Conservation (phyloP, 2,329 filamentous ascomycete species). For the Aspergillus tubingensis region DNA sequence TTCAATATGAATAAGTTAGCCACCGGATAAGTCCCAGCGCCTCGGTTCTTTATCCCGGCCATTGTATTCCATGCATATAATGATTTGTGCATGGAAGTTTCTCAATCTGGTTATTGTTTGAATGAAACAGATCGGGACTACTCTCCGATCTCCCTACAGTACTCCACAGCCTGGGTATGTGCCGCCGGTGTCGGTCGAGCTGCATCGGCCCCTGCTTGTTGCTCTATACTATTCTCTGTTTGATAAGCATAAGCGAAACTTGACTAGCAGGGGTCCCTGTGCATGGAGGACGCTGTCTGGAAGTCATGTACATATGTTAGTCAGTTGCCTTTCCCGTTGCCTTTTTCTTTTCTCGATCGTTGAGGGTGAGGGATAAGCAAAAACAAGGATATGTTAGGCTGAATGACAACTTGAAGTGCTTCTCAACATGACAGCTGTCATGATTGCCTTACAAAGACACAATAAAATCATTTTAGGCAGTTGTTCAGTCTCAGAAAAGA, state of each 20-base stretch:
- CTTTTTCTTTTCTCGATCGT: neutral
- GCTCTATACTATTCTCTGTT: neutral
- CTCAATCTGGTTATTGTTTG: neutral
- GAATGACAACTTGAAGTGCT: neutral
- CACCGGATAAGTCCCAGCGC: neutral
- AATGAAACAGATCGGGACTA: neutral
- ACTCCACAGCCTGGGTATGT: neutral
- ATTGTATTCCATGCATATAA: neutral
- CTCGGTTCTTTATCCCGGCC: neutral
- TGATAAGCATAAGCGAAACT: constrained; percentile 1
- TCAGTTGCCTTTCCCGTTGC: constrained; percentile 10
- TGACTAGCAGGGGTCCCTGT: neutral
- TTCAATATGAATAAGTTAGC: neutral
- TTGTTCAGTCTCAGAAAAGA: neutral
- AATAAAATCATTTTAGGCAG: neutral
- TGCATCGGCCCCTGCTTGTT: neutral
- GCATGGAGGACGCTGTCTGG: neutral
- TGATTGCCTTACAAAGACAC: constrained; percentile 1
- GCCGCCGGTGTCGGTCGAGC: neutral
- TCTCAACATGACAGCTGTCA: constrained; percentile 16
- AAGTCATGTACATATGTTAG: neutral
- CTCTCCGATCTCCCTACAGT: neutral
- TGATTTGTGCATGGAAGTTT: neutral
- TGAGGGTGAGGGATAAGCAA: too few species aligned
- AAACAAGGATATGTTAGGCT: neutral